These are phyloP conservation scores for Podospora didyma DNA, from an alignment of 495 filamentous ascomycete genomes.

Conservation along the genomic window DNA sequence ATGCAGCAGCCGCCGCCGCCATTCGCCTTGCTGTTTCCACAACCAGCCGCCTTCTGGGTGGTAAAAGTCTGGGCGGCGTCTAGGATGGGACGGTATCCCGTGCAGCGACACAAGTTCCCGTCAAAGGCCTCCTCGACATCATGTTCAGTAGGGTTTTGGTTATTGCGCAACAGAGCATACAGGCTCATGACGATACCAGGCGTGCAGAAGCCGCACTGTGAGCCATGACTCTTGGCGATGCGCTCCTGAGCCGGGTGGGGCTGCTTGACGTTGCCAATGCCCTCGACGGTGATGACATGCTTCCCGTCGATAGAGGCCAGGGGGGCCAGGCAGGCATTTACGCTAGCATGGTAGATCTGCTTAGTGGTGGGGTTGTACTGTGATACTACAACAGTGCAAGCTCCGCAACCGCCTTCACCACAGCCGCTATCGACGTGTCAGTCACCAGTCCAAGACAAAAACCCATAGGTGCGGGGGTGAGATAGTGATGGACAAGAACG, in stretches of 20 bases:
- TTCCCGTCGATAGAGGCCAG: slow-evolving; percentile 92
- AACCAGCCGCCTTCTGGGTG: slow-evolving; percentile 35
- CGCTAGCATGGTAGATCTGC: slow-evolving; percentile 83
- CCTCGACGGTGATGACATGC: slow-evolving; percentile 96
- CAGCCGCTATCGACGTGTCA: slow-evolving; percentile 56
- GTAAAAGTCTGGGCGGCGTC: slow-evolving; percentile 83
- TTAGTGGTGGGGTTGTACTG: slow-evolving; percentile 90
- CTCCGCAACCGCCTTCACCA: slow-evolving; percentile 93
- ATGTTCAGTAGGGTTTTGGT: slow-evolving; percentile 61
- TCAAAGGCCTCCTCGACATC: slow-evolving; percentile 89
- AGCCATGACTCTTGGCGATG: slow-evolving; percentile 70
- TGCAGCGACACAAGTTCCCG: slow-evolving; percentile 94
- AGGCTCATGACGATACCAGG: slow-evolving; percentile 97
- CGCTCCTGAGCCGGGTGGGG: slow-evolving; percentile 92
- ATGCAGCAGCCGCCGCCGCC: slow-evolving; percentile 69
- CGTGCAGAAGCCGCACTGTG: slow-evolving; percentile 82
- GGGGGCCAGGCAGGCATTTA: slow-evolving; percentile 93
- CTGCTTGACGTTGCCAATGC: slow-evolving; percentile 83
- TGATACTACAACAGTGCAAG: slow-evolving; percentile 93
- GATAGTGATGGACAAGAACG: slow-evolving; percentile 15
- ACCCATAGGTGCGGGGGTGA: background rate
- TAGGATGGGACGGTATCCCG: slow-evolving; percentile 89
- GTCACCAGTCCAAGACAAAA: slow-evolving; percentile 4
- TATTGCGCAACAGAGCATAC: slow-evolving; percentile 78
- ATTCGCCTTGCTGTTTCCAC: slow-evolving; percentile 56